Conservation (phyloP, 2,329 filamentous ascomycete species). For the Penicillium expansum region DNA sequence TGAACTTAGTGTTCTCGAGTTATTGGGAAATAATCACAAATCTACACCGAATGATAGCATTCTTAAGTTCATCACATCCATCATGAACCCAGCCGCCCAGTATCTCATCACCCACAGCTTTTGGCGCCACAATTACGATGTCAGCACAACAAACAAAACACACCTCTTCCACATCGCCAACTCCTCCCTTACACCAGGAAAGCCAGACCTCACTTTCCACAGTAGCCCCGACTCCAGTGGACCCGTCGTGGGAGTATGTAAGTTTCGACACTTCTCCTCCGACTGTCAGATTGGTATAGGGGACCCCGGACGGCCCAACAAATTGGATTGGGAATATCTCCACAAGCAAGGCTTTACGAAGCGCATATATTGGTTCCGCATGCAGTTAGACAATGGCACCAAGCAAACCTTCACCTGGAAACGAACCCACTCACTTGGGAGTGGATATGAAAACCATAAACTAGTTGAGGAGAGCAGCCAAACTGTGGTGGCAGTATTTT, state of each 20-base stretch:
- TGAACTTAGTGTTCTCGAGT: background rate
- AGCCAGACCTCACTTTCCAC: slow-evolving; percentile 37
- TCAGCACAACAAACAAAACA: slow-evolving; percentile 19
- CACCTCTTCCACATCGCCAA: slow-evolving; percentile 29
- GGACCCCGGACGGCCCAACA: slow-evolving; percentile 23
- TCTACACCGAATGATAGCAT: background rate
- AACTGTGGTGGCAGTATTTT: slow-evolving; percentile 33
- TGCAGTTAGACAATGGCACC: slow-evolving; percentile 16
- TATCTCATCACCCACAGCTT: slow-evolving; percentile 27
- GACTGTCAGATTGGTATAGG: slow-evolving; percentile 35
- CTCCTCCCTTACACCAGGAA: slow-evolving; percentile 29
- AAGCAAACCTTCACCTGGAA: slow-evolving; percentile 35
- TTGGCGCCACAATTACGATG: slow-evolving; percentile 24
- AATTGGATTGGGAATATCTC: slow-evolving; percentile 33
- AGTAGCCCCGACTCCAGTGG: slow-evolving; percentile 24
- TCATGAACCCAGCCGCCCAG: slow-evolving; percentile 5
- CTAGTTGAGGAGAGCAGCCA: slow-evolving; percentile 33
- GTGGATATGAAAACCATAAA: slow-evolving; percentile 31
- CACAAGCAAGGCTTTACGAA: slow-evolving; percentile 23
- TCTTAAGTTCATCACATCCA: background rate
- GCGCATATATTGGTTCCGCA: slow-evolving; percentile 31
- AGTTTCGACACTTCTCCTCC: slow-evolving; percentile 35
- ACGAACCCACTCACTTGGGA: slow-evolving; percentile 29
- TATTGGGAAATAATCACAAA: background rate
- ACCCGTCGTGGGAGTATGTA: slow-evolving; percentile 30